Base-by-base conservation (phyloP, 164 flowering plant species). In the Houttuynia cordata region DNA sequence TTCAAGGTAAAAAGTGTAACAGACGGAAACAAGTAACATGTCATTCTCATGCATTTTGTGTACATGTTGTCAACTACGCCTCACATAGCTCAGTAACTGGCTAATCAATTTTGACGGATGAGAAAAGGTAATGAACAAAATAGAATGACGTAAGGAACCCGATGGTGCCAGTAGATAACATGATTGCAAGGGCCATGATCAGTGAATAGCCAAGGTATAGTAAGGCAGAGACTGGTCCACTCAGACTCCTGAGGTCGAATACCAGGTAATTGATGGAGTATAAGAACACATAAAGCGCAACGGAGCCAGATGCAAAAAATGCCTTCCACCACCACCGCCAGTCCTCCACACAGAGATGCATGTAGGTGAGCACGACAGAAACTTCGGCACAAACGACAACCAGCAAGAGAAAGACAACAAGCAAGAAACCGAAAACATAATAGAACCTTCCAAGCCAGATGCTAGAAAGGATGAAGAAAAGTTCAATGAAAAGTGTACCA, bases 301-400 rank as follows among this genome's bases (percentile, higher is more conserved):
- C 79, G 0, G 79, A 75, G 49, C 79, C 76, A 10, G 76, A 72
- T 23, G 79, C 76, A 60, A 51, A 76, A 70, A 76, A 76, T 8
- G 79, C 74, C 64, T 76, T 76, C 79, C 79, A 76, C 79, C 79
- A 76, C 79, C 79, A 76, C 51, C 62, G 62, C 79, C 79, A 76
- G 40, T 76, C 79, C 65, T 76, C 79, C 61, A 76, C 76, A 23
- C 79, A 73, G 3, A 76, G 66, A 42, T 76, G 79, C 76, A 76
- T 76, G 67, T 76, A 76, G 1, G 79, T 76, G 24, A 76, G 76
- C 34, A 76, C 74, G 12, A 76, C 74, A 0, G 79, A 76, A n/a
- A 76, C 79, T 56, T 70, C 70, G 20, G 76, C 76, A 60, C 79
- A 76, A 10, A 76, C 76, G n/a, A 60, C 54, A 10, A 76, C 76